Evolutionary conservation across 1,139 yeast genomes (phyloP), one percentile per base, ranked within the genome.

Genomic region (Candida tunisiensis): DNA sequence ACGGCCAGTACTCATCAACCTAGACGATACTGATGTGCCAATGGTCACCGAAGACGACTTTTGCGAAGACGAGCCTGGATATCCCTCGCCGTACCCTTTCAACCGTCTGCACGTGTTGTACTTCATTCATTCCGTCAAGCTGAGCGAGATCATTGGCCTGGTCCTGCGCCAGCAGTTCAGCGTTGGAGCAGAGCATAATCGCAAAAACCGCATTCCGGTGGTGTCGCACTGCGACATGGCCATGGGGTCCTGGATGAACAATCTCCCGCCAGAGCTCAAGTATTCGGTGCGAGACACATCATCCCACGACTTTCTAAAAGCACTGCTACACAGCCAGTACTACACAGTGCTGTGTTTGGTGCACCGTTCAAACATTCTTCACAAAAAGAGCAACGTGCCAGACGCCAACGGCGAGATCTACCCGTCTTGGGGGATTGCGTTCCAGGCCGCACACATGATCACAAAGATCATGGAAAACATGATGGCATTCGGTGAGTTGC

Each of bases 371-470:
- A 75, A 75, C 41, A 68, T 78, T 32, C 53, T 69, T 23, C 57
- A 68, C 34, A 57, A 62, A 60, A 63, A 66, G 8, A 53, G 53
- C 16, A 54, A 62, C 4, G 54, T 61, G 6, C 56, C 59, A 34
- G 52, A 32, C 6, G 38, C 37, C 15, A 25, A 29, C 15, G 26
- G 31, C 20, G 29, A 17, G 26, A 24, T 10, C 28, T 74, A 73
- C 46, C 83, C 88, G 2, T 70, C 82, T 6, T 73, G 88, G 78
- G 83, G 88, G 9, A 77, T 79, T 35, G 75, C 85, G 3, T 78
- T 78, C 56, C 85, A 77, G 47, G 82, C 92, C 1, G 82, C 91
- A 2, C 69, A 80, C 43, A 74, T 75, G 75, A 73, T 78, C 35
- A 68, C 78, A 5, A 60, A 71, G 33, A 73, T 78, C 29, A 57